Conservation (phyloP, 495 filamentous ascomycete genomes). For the Penicillium longicatenatum region DNA sequence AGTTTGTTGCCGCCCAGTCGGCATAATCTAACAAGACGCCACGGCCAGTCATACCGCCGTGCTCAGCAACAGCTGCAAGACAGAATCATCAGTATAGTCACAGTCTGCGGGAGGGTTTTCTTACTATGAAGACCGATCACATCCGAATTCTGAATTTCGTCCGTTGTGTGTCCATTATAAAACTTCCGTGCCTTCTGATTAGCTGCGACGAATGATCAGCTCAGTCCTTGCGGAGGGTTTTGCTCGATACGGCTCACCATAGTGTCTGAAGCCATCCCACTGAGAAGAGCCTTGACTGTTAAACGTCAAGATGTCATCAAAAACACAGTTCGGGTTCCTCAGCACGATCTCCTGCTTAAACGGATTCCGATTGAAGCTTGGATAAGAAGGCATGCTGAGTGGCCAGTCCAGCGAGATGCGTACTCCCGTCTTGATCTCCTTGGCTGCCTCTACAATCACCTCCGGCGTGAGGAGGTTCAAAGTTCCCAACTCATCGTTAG, state of each 20-base stretch:
- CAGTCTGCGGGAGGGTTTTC: not conserved
- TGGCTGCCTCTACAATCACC: slow-evolving; percentile 48
- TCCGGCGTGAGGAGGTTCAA: slow-evolving; percentile 54
- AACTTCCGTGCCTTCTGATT: slow-evolving; percentile 54
- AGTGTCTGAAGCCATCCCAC: slow-evolving; percentile 57
- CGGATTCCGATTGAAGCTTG: slow-evolving; percentile 37
- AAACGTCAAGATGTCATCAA: slow-evolving; percentile 58
- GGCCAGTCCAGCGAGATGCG: slow-evolving; percentile 53
- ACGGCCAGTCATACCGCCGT: slow-evolving; percentile 46
- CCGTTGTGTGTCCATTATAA: slow-evolving; percentile 60
- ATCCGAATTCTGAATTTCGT: slow-evolving; percentile 53
- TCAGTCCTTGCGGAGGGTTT: not conserved
- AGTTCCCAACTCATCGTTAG: slow-evolving; percentile 50
- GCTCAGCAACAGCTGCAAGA: slow-evolving; percentile 23
- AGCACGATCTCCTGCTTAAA: slow-evolving; percentile 43
- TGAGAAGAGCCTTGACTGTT: slow-evolving; percentile 48
- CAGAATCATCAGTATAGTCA: not conserved
- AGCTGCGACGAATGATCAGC: slow-evolving; percentile 1
- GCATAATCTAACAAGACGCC: slow-evolving; percentile 55
- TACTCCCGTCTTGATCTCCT: slow-evolving; percentile 55
- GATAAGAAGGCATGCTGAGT: slow-evolving; percentile 38
- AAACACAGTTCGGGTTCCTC: slow-evolving; percentile 41
- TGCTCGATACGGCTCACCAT: slow-evolving; percentile 23
- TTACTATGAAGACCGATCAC: slow-evolving; percentile 41
- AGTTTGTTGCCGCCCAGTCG: slow-evolving; percentile 44